A percentile compares a stretch with the other conserved stretches of the same genome.
Evolutionary conservation across 1,284 basidiomycete genomes (phyloP).

Genomic region (Ganoderma meredithae): DNA sequence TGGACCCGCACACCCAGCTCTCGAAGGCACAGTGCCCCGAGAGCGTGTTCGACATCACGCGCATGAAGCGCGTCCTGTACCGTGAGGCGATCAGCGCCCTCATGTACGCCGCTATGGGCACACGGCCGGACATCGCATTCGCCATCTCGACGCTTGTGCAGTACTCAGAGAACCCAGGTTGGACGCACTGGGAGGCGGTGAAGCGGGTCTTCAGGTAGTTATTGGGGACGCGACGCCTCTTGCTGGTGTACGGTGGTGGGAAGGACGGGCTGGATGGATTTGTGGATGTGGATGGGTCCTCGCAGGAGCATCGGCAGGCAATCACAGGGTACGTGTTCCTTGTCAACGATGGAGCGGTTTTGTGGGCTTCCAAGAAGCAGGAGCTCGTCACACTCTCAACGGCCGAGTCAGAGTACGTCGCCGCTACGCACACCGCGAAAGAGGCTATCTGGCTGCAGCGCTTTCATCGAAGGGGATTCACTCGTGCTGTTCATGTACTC

Average conservation of each 20-base stretch:
- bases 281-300: constrained; percentile 20
- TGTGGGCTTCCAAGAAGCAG: constrained; percentile 45
- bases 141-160: constrained; percentile 16
- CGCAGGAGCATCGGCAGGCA: constrained; percentile 34
- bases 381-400: constrained; percentile 31
- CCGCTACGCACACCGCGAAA: constrained; percentile 33
- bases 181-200: no score
- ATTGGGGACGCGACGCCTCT: constrained; percentile 3
- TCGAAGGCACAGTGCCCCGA: constrained; percentile 26
- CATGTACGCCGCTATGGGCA: constrained; percentile 27
- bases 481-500: no score
- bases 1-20: constrained; percentile 29
- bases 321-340: constrained; percentile 41
- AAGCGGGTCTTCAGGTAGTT: constrained; percentile 28
- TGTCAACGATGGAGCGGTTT: constrained; percentile 38
- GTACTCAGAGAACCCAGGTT: not conserved
- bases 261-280: constrained; percentile 8
- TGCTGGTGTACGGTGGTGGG: constrained; percentile 10
- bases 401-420: constrained; percentile 32
- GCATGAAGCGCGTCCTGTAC: constrained; percentile 22
- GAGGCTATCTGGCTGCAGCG: constrained; percentile 39
- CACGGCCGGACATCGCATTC: constrained; percentile 24
- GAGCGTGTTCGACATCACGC: constrained; percentile 9
- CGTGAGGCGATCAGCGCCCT: constrained; percentile 16
- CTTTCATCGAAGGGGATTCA: no score